Evolutionary conservation across 176 grass and related monocot genomes (phyloP), one percentile per base, ranked within the genome.

Genomic region (Oryza longistaminata): DNA sequence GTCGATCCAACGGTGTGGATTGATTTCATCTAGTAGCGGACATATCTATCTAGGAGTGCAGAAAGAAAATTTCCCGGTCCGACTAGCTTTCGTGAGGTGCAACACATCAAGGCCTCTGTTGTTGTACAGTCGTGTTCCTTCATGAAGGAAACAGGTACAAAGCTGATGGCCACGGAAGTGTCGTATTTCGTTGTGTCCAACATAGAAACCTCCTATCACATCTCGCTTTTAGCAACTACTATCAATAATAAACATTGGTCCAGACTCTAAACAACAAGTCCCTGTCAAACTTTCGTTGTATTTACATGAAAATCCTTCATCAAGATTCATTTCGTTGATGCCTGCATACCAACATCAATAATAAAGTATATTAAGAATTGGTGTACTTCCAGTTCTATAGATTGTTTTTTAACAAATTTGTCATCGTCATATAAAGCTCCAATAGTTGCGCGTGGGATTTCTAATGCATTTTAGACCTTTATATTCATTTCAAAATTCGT

Each of bases 111-210:
- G n/a, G 7, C 19, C 10, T 9, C 22, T 62, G 33, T 37, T 24
- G 86, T 39, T 88, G 81, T 64, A 3, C 16, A 19, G 67, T 85
- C 76, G 5, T 17, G 1, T 44, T 55, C 75, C 75, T 17, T 24
- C 70, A 69, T 49, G 7, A 77, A 24, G 45, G 11, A n/a, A 70
- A 26, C 31, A 22, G 19, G 26, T 35, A 26, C 65, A 75, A 75
- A 68, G 6, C 11, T 9, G 22, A 73, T 24, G 2, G 2, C 2
- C 27, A 39, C 7, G 3, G 66, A 12, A 6, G 39, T 68, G 46
- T 25, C 29, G 5, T n/a, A 43, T 25, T 31, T 55, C 43, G 73
- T 46, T 46, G 72, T 12, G 12, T 17, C 17, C 48, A 46, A 26
- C 7, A 25, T 17, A 87, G 19, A 68, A 82, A 46, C 35, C 25